These are phyloP conservation scores for Eucalyptus marginata DNA, from an alignment of 345 rosid genomes.

Conservation along the genomic window DNA sequence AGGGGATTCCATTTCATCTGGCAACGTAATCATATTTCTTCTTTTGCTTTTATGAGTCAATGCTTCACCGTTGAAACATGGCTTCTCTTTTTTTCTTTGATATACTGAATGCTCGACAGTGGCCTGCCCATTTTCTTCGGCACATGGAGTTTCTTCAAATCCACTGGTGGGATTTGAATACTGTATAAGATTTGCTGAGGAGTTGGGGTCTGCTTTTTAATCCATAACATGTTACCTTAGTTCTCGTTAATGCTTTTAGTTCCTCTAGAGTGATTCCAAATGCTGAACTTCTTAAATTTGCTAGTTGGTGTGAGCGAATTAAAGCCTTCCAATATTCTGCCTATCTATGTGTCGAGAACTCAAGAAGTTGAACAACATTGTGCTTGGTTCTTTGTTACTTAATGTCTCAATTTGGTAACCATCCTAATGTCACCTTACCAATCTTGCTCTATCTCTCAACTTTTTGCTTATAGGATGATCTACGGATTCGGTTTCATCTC, in stretches of 20 bases:
- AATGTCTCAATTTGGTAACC: not conserved
- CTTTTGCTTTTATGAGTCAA: not conserved
- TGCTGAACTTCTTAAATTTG: not conserved
- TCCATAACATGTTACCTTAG: not conserved
- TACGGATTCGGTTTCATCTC: not conserved
- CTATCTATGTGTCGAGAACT: not conserved
- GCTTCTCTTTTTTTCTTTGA: not conserved
- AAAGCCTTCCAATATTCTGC: not conserved
- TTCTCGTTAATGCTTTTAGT: not conserved
- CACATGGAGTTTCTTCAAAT: not conserved
- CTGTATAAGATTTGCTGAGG: not conserved
- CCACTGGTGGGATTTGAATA: not conserved
- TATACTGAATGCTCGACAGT: not conserved
- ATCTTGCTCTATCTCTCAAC: not conserved
- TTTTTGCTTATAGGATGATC: not conserved
- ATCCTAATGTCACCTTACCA: not conserved
- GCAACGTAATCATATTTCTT: not conserved
- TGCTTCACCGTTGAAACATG: not conserved
- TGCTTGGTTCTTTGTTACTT: not conserved
- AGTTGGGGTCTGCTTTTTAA: not conserved
- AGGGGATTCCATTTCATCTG: not conserved
- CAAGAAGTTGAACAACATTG: not conserved
- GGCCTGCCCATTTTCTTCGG: not conserved
- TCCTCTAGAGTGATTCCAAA: not conserved
- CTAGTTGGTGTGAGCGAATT: not conserved